These are phyloP conservation scores for Salix udensis DNA, from an alignment of 345 rosid species.

Conservation along the genomic window DNA sequence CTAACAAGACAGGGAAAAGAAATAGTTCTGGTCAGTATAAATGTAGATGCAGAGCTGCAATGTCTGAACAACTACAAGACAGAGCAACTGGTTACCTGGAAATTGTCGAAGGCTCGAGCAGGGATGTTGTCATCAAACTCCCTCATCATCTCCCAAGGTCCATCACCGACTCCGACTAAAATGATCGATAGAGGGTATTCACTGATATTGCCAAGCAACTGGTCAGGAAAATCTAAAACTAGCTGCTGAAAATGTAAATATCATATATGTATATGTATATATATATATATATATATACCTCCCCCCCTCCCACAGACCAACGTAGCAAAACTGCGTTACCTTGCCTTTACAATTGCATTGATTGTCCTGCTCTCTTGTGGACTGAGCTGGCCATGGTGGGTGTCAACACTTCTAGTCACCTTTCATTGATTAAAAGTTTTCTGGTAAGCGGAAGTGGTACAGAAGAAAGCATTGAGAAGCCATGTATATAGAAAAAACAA, in stretches of 20 bases:
- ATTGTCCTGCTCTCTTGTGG: constrained; percentile 93
- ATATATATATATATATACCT: neutral
- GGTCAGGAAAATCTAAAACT: neutral
- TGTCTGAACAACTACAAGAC: neutral
- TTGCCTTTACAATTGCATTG: constrained; percentile 88
- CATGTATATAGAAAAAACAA: neutral
- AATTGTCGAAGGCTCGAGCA: constrained; percentile 87
- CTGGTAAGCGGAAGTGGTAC: neutral
- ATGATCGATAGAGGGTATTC: constrained; percentile 82
- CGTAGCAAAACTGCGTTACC: constrained; percentile 36
- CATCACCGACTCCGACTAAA: constrained; percentile 96
- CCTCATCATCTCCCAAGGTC: constrained; percentile 99
- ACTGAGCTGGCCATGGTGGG: constrained; percentile 62
- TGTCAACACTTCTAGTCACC: constrained; percentile 94
- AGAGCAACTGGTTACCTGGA: constrained; percentile 52
- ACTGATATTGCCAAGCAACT: constrained; percentile 36
- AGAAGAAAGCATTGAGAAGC: neutral
- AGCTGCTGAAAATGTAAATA: neutral
- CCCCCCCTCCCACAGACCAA: neutral
- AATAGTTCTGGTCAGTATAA: neutral
- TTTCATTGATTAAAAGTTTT: constrained; percentile 12
- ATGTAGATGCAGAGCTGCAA: neutral
- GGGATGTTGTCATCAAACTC: constrained; percentile 98
- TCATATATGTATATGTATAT: too few species aligned
- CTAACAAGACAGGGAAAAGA: constrained; percentile 31